These are phyloP conservation scores for Phalaenopsis aphrodite DNA, from an alignment of 106 monocot genomes.

Conservation along the genomic window DNA sequence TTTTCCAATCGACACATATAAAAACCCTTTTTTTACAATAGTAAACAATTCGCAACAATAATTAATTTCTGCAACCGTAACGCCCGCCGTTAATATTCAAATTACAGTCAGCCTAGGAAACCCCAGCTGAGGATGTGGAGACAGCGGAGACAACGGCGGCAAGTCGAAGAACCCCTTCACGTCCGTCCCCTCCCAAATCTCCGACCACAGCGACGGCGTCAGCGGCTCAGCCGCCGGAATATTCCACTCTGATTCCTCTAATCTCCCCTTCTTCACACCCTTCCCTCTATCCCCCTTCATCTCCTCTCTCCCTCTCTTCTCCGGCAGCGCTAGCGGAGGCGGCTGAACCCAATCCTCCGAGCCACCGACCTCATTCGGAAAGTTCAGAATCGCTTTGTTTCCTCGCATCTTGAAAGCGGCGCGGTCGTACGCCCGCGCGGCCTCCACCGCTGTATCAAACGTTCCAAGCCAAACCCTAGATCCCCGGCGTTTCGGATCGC, in stretches of 20 bases:
- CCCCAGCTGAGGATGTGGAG: slow-evolving; percentile 23
- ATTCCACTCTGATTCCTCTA: not conserved
- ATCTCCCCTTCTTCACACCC: not conserved
- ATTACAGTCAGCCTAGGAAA: slow-evolving; percentile 13
- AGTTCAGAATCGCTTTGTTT: slow-evolving; percentile 68
- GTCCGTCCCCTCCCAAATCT: slow-evolving; percentile 14
- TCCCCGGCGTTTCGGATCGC: slow-evolving; percentile 54
- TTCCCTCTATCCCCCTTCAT: not conserved
- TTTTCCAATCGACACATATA: too few relatives aligned
- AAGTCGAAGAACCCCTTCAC: slow-evolving; percentile 23
- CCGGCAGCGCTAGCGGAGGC: not conserved
- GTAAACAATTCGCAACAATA: too few relatives aligned
- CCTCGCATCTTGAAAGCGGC: slow-evolving; percentile 71
- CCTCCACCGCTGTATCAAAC: slow-evolving; percentile 55
- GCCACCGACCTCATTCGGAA: slow-evolving; percentile 57
- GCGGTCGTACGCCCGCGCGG: slow-evolving; percentile 70
- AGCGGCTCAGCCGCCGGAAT: not conserved
- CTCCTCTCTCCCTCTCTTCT: slow-evolving; percentile 15
- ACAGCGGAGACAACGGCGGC: slow-evolving; percentile 39
- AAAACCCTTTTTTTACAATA: too few relatives aligned
- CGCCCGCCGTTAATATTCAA: not conserved
- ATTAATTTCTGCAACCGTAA: not conserved
- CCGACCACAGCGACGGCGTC: slow-evolving; percentile 36
- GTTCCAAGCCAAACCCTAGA: slow-evolving; percentile 81
- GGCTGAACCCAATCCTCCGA: not conserved